Evolutionary conservation across 768 basidiomycete genomes (phyloP), one percentile per base, ranked within the genome.

Genomic region (Lactifluus subvellereus): DNA sequence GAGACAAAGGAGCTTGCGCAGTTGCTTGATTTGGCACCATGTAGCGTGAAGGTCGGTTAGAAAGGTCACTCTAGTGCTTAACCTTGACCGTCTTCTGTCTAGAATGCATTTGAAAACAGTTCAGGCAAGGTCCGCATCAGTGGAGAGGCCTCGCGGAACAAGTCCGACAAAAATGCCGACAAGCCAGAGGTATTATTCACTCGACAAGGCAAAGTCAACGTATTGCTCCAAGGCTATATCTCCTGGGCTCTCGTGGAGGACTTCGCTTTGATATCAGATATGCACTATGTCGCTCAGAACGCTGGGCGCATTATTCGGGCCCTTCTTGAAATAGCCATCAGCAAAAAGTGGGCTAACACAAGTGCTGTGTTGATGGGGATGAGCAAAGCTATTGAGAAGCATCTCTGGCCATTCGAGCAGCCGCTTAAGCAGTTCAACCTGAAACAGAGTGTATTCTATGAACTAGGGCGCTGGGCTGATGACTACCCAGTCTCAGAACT

Each of bases 241-340:
- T 97, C 94, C 42, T 77, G 82, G 51, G 80, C 84, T 49, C 77
- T 78, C n/a, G 77, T 97, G 14, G 89, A 97, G 64, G 97, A 99
- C 74, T 99, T 97, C 69, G 97, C 97, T 9, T 78, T 99, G 62
- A 88, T 98, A 7, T 98, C 97, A 0, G 97, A 99, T 71, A 88
- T 85, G 71, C 92, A 88, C 2, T 99, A 96, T 71, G 92, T 86
- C 47, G 91, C 94, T 27, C 95, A 98, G 71, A 99, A 98, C 69
- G 91, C 88, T 16, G 94, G 89, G 18, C 89, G 97, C 64, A 98
- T 99, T 67, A 81, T 92, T 58, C 86, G 97, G n/a, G 92, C 94
- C 48, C 78, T 99, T 1, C 82, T 98, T 16, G 97, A 99, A 72
- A 96, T 98, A 35, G 93, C 91, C 0, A 83, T 98, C 69, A 93